Evolutionary conservation across 441 rosid genomes (phyloP), one percentile per base, ranked within the genome.

Genomic region (Manihot esculenta): DNA sequence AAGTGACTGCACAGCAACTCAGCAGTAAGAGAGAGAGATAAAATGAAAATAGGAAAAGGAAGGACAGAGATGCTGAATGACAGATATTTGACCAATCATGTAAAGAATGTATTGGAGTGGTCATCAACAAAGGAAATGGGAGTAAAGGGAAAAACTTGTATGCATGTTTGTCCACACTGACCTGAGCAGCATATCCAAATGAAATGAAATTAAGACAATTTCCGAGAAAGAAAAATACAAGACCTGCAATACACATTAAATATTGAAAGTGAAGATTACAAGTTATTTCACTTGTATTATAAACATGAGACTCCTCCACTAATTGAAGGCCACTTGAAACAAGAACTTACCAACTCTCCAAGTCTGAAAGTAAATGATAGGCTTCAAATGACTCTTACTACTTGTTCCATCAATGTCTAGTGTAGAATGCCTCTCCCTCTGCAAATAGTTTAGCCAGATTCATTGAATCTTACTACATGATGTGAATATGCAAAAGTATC

Each of bases 151-250:
- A 20, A 13, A 27, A 55, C 15, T 21, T 3, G 26, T 10, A 55
- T 68, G 42, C 38, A 56, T 44, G 47, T 35, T 38, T 50, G 51
- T 30, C 24, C 55, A 65, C 56, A 83, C 82, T 79, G 69, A 94
- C 99, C 99, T 94, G 99, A 71, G 99, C 99, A 84, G 99, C 99
- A 90, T 94, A 94, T 80, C 93, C 99, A 74, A 94, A 94, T 10
- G 99, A 94, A 83, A 94, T 86, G 81, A 94, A 94, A 82, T 94
- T 94, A 74, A 94, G 89, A 82, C 93, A 92, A 83, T 94, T 94
- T 79, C 99, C 99, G 57, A 94, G 75, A 77, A 94, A 68, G 84
- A 94, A 94, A 83, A 94, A 74, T 35, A 92, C 70, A 70, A 94
- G 79, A 77, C 97, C 99, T 94, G 84, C 84, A 86, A 47, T 73